Base-by-base conservation (phyloP, 139 green algal species). In the Coelastrella sp. region DNA sequence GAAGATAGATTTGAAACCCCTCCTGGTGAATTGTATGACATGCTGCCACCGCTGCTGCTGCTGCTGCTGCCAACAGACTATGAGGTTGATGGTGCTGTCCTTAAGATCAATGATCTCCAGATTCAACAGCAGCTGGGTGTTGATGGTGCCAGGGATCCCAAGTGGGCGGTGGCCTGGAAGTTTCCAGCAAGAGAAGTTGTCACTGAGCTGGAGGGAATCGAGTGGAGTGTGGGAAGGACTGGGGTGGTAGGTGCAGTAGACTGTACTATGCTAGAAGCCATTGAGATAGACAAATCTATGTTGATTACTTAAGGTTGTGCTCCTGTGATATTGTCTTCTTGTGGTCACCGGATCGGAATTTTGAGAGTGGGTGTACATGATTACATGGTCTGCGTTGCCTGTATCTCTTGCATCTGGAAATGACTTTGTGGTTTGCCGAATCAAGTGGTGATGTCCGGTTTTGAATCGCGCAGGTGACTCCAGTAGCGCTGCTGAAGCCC, bases 101-200 rank as follows among this genome's bases (percentile, higher is more conserved):
- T 93, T 21, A 94, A 94, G 71, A 53, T 93, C 4, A 77, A 94
- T 68, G 64, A 81, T 19, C 57, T 89, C 7, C 9, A 6, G 3
- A 41, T 88, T 23, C 87, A 90, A 62, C 35, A 51, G 11, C 0
- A 5, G 17, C 48, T 90, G 37, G 87, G 87, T 5, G 32, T 72
- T 30, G 82, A 60, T n/a, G 71, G 37, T 4, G 48, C 37, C 9
- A 45, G 37, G 23, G 78, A 62, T 45, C 60, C 59, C 32, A 53
- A 41, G 17, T 93, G 89, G 90, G 89, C 91, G 2, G 77, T 94
- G 37, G 91, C 91, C 0, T 90, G 86, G 81, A 94, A 94, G 88
- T 93, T 92, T 63, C 88, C 86, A 0, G 86, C 88, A 4, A 57
- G 79, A 19, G 81, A 89, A 82, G 76, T 83, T 9, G 60, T 89